Evolutionary conservation across 1,139 yeast genomes (phyloP), one percentile per base, ranked within the genome.

Genomic region (Nakaseomyces kungkrabaensis): DNA sequence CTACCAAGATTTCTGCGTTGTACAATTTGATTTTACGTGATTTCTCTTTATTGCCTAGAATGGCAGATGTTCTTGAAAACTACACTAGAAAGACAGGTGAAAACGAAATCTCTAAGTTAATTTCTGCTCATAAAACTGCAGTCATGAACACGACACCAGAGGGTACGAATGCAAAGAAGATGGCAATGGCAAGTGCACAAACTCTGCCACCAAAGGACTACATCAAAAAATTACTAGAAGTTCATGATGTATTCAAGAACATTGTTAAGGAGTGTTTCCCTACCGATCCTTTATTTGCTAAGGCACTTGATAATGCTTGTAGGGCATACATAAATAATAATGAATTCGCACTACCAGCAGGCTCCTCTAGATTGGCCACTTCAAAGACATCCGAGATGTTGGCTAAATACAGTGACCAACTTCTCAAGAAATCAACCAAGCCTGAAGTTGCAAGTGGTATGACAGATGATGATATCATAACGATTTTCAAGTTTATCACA

Each of bases 291-390:
- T 79, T 83, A 37, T 85, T 92, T 71, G 86, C 86, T 51, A 86
- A 85, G 63, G 88, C 97, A 0, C 76, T 92, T 57, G 97, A 92
- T 64, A 81, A 79, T 59, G 96, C 97, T 0, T 92, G 96, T 63
- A 80, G 87, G 51, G 75, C 77, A 46, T 90, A 85, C 62, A 89
- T 94, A 60, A 94, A 94, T 68, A 75, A 75, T 53, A 94, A 94
- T 63, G 73, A 81, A 22, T 82, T 89, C 63, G 96, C 97, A 26
- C 74, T 80, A 22, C 85, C 94, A 11, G 66, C 74, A 26, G 77
- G 81, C 37, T 54, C 66, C 2, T 52, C 65, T 4, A 78, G 76
- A 58, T 63, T 71, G n/a, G 73, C 76, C 27, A 72, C 76, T 6
- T 79, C 88, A 2, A 76, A 72, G 58, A 90, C 98, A 1, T 96